A percentile compares a stretch with the other conserved stretches of the same genome.
Conservation (phyloP, 2,329 filamentous ascomycete species). For the Elsinoe australis region DNA sequence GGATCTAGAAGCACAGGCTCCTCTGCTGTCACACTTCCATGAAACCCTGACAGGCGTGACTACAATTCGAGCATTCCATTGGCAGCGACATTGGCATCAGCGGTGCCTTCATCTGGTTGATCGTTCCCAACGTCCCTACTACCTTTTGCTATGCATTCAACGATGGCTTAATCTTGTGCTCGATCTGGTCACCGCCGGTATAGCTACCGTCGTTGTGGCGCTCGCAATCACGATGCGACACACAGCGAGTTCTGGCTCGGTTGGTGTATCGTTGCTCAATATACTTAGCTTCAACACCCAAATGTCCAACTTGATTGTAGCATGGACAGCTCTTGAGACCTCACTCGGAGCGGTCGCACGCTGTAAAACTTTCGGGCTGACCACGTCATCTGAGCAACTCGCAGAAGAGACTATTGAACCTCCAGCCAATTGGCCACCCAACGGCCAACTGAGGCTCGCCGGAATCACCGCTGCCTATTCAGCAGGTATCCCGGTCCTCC, state of each 20-base stretch:
- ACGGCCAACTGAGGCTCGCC: not conserved
- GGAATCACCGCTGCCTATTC: not conserved
- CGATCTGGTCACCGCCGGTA: slow-evolving; percentile 33
- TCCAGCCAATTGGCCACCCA: not conserved
- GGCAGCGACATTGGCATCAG: slow-evolving; percentile 35
- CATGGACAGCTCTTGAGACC: slow-evolving; percentile 51
- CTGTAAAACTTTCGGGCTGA: slow-evolving; percentile 40
- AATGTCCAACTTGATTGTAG: slow-evolving; percentile 41
- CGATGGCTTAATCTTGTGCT: slow-evolving; percentile 39
- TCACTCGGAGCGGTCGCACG: slow-evolving; percentile 48
- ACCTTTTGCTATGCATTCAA: slow-evolving; percentile 39
- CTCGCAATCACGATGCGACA: slow-evolving; percentile 30
- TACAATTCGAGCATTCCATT: slow-evolving; percentile 48
- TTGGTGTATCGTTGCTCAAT: slow-evolving; percentile 46
- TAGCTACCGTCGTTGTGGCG: slow-evolving; percentile 29
- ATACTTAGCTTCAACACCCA: slow-evolving; percentile 45
- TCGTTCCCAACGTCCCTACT: slow-evolving; percentile 38
- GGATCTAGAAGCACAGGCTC: slow-evolving; percentile 46
- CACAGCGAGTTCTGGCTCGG: slow-evolving; percentile 39
- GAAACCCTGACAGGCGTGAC: slow-evolving; percentile 43
- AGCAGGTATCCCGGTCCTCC: not conserved
- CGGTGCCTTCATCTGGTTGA: slow-evolving; percentile 36
- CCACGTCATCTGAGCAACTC: slow-evolving; percentile 30
- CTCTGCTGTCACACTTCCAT: slow-evolving; percentile 45
- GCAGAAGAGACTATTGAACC: not conserved